A percentile compares a stretch with the other conserved stretches of the same genome.
Conservation (phyloP, 257 asterid species). For the Leptodermis oblonga region DNA sequence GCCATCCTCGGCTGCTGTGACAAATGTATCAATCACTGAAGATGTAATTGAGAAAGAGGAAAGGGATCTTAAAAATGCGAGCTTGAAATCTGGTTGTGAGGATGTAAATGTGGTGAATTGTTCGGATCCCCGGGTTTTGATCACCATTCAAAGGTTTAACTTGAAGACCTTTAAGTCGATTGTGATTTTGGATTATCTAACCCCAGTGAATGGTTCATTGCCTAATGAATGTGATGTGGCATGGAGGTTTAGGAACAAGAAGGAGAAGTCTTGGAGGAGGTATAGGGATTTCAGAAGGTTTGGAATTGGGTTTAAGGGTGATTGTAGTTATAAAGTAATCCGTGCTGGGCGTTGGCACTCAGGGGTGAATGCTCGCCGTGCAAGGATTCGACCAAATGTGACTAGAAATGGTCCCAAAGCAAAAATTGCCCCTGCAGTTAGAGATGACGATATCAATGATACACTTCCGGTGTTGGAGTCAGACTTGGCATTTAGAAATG, state of each 20-base stretch:
- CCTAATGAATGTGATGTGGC: conserved; percentile 87
- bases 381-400: conserved; percentile 31
- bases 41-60: conserved; percentile 60
- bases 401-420: conserved; percentile 29
- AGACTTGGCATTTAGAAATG: conserved; percentile 64
- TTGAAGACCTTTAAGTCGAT: conserved; percentile 66
- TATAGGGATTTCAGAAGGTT: conserved; percentile 94
- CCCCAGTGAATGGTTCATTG: conserved; percentile 75
- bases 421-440: conserved; percentile 36
- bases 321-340: conserved; percentile 62
- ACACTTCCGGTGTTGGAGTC: conserved; percentile 70
- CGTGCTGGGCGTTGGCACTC: conserved; percentile 89
- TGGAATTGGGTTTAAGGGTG: conserved; percentile 60
- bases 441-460: conserved; percentile 85
- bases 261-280: conserved; percentile 91
- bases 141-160: conserved; percentile 71
- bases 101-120: conserved; percentile 60
- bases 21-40: conserved; percentile 47
- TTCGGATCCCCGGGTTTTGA: conserved; percentile 68
- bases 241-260: conserved; percentile 88
- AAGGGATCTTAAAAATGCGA: conserved; percentile 32
- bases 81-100: conserved; percentile 59
- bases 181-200: conserved; percentile 61
- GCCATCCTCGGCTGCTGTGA: conserved; percentile 30
- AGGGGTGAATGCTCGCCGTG: conserved; percentile 83